Percentiles rank a stretch among this genome's conserved stretches.
These are phyloP conservation scores for Pisolithus sp. DNA, from an alignment of 768 basidiomycete species.

Conservation along the genomic window DNA sequence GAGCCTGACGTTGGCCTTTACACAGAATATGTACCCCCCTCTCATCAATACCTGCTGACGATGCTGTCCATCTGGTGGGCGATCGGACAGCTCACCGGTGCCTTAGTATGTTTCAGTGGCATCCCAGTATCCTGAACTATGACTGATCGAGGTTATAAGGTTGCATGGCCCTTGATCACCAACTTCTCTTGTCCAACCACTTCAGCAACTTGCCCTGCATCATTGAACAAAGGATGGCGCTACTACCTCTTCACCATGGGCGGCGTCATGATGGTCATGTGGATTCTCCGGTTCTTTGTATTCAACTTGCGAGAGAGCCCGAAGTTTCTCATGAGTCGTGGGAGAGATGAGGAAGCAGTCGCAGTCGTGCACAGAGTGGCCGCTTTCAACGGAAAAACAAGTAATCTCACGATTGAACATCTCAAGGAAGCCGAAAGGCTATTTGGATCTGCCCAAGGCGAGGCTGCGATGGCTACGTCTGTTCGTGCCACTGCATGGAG, in stretches of 20 bases:
- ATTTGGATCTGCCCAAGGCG: conserved; percentile 1
- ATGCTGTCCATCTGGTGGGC: conserved; percentile 79
- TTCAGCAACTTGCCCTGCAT: conserved; percentile 43
- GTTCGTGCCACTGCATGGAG: conserved; percentile 33
- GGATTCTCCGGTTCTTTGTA: conserved; percentile 54
- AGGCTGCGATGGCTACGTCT: conserved; percentile 27
- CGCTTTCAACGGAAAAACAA: conserved; percentile 47
- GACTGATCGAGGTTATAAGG: conserved; percentile 23
- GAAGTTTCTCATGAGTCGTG: conserved; percentile 65
- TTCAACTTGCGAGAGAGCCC: conserved; percentile 68
- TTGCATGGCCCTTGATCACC: conserved; percentile 71
- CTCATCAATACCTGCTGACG: conserved; percentile 71
- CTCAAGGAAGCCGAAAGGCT: conserved; percentile 26
- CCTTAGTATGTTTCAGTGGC: conserved; percentile 27
- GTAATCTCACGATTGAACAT: conserved; percentile 45
- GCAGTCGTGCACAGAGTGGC: conserved; percentile 59
- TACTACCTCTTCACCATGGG: conserved; percentile 73
- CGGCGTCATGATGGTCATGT: conserved; percentile 59
- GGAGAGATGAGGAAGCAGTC: conserved; percentile 55
- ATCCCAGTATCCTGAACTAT: background rate
- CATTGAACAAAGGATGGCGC: conserved; percentile 66
- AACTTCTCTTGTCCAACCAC: conserved; percentile 53
- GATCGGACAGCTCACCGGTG: conserved; percentile 62
- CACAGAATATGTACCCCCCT: conserved; percentile 61
- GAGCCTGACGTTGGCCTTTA: background rate